Base-by-base conservation (phyloP, 2,329 filamentous ascomycete species). In the Aureobasidium sp. region DNA sequence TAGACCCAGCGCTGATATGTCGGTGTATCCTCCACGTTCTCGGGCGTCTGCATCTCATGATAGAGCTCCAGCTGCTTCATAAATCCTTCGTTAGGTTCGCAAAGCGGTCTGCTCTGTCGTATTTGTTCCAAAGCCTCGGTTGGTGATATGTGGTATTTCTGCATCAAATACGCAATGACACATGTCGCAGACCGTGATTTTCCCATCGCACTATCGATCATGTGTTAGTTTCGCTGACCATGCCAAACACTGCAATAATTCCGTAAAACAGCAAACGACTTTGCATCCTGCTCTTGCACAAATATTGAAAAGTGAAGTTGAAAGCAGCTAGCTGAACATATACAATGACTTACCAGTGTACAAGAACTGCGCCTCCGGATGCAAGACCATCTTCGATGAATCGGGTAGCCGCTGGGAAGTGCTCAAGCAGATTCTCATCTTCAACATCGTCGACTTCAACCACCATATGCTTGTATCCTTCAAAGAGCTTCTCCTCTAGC, bases 361-460 rank as follows among this genome's bases (percentile, higher is more conserved):
- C 83, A 64, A 89, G 78, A 42, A 89, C 86, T 59, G 82, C 82
- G 61, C 82, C 84, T 62, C 80, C 79, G 64, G 77, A 75, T 69
- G 84, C 78, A 57, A 97, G 78, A 1, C 86, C 93, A 46, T 85
- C 78, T 68, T 93, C 85, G 68, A 97, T 96, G 75, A 96, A 99
- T 52, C 81, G 82, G 68, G 94, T 89, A 62, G 88, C 88, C 58
- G 80, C 80, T 7, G 91, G 85, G 64, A 97, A 87, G 74, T 95
- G 86, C 65, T 89, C 83, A 20, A 97, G 78, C 57, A 97, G 76
- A 74, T 99, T 90, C 68, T 92, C 87, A 70, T 97, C 91, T 23
- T 93, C 90, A 57, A 92, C 84, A 77, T 99, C 94, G 74, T 97
- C 90, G 47, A 97, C 85, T 67, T 95, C 88, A 66, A 97, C 88